Conservation (phyloP, 805 yeast genomes). For the Groenewaldozyma tartarivorans region DNA sequence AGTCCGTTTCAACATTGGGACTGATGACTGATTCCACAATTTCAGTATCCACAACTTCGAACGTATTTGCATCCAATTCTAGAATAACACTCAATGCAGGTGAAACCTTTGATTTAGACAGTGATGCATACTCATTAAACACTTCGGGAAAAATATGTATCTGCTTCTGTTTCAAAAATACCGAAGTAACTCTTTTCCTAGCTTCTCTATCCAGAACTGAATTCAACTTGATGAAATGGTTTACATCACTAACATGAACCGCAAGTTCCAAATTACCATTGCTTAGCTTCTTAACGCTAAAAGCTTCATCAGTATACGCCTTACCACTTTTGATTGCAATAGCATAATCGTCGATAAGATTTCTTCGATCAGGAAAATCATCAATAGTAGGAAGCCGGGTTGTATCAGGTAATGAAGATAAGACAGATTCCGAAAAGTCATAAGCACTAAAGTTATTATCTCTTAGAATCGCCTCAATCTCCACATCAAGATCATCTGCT, state of each 20-base stretch:
- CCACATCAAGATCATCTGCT: conserved; percentile 66
- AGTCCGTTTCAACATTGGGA: conserved; percentile 37
- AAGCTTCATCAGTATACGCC: conserved; percentile 64
- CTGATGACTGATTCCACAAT: conserved; percentile 62
- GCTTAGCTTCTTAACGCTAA: conserved; percentile 60
- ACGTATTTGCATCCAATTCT: conserved; percentile 62
- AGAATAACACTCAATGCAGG: conserved; percentile 72
- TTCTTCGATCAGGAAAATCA: conserved; percentile 31
- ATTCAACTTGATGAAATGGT: conserved; percentile 62
- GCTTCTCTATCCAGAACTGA: conserved; percentile 79
- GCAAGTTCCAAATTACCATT: conserved; percentile 67
- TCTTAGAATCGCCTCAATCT: conserved; percentile 79
- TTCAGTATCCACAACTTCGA: conserved; percentile 66
- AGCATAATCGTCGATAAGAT: conserved; percentile 47
- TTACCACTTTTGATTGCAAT: conserved; percentile 49
- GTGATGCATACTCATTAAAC: conserved; percentile 46
- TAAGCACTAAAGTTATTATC: conserved; percentile 41
- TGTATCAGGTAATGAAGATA: conserved; percentile 12
- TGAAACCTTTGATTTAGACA: conserved; percentile 48
- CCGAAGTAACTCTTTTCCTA: conserved; percentile 82
- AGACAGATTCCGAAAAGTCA: conserved; percentile 33
- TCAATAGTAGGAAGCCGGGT: conserved; percentile 8
- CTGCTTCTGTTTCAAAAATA: conserved; percentile 69
- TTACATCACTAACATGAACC: conserved; percentile 74
- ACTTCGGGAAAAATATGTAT: conserved; percentile 60